Evolutionary conservation across 1,139 yeast species (phyloP).

Genomic region (Zygosaccharomyces pseudobailii): DNA sequence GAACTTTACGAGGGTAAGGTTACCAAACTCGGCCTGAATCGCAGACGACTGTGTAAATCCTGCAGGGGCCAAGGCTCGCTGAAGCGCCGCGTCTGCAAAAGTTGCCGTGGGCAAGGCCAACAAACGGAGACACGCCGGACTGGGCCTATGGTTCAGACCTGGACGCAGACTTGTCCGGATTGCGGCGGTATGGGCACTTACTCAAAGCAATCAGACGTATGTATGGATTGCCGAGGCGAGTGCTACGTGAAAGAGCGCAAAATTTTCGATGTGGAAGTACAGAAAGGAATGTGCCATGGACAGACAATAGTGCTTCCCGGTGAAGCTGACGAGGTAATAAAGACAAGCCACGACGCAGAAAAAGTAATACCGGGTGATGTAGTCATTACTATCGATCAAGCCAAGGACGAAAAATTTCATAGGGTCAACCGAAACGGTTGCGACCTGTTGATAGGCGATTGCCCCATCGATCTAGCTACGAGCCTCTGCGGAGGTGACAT

Average conservation of each 20-base stretch:
- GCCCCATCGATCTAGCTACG: slow-evolving; percentile 24
- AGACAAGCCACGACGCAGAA: slow-evolving; percentile 25
- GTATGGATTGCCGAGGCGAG: slow-evolving; percentile 41
- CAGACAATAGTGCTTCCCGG: slow-evolving; percentile 49
- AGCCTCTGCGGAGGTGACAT: slow-evolving; percentile 31
- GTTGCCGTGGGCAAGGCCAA: slow-evolving; percentile 37
- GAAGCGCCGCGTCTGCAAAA: slow-evolving; percentile 33
- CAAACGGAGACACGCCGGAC: slow-evolving; percentile 20
- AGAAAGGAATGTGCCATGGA: slow-evolving; percentile 51
- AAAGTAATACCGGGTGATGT: slow-evolving; percentile 61
- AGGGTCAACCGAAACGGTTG: slow-evolving; percentile 15
- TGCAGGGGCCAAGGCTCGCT: slow-evolving; percentile 47
- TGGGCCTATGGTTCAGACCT: slow-evolving; percentile 30
- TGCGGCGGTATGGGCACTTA: slow-evolving; percentile 40
- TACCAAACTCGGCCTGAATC: slow-evolving; percentile 43
- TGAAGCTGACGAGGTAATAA: slow-evolving; percentile 61
- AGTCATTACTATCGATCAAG: slow-evolving; percentile 41
- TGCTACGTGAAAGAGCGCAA: slow-evolving; percentile 43
- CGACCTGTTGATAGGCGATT: slow-evolving; percentile 20
- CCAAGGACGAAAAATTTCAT: slow-evolving; percentile 14
- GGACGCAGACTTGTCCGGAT: slow-evolving; percentile 35
- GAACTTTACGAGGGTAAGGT: slow-evolving; percentile 48
- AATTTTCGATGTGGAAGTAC: slow-evolving; percentile 46
- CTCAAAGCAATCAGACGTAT: slow-evolving; percentile 35
- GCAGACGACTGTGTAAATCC: slow-evolving; percentile 38